Evolutionary conservation across 805 yeast species (phyloP).

Genomic region (Yamadazyma philogaea): DNA sequence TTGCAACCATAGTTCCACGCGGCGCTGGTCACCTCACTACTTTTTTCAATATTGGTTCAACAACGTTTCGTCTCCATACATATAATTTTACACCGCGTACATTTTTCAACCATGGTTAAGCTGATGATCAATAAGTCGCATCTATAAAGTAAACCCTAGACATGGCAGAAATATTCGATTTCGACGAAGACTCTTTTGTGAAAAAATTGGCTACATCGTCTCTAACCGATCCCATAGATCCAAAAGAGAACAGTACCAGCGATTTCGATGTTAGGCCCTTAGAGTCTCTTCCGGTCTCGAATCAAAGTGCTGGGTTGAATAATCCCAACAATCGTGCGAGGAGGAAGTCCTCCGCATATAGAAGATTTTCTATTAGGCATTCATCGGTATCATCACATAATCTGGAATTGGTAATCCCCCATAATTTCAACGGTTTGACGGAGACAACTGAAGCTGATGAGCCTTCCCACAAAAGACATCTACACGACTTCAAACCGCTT

Average conservation of each 20-base stretch:
- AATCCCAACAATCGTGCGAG: not conserved
- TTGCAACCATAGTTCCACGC: not conserved
- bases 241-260: not conserved
- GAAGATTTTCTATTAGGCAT: slow-evolving; percentile 14
- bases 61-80: not conserved
- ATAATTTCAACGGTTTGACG: slow-evolving; percentile 8
- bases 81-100: not conserved
- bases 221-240: slow-evolving; percentile 1
- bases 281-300: slow-evolving; percentile 1
- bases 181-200: slow-evolving; percentile 11
- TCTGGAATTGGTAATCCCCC: slow-evolving; percentile 14
- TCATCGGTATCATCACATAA: slow-evolving; percentile 12
- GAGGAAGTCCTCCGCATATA: slow-evolving; percentile 15
- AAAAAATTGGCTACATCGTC: not conserved
- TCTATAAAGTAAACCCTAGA: not conserved
- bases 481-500: slow-evolving; percentile 38
- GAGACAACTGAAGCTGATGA: slow-evolving; percentile 4
- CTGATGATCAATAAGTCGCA: not conserved
- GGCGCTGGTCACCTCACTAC: not conserved
- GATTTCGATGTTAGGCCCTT: slow-evolving; percentile 5
- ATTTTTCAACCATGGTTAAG: not conserved
- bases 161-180: slow-evolving; percentile 10
- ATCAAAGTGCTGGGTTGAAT: not conserved
- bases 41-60: not conserved
- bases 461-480: slow-evolving; percentile 10